Conservation (phyloP, 1,284 basidiomycete species). For the Cutaneotrichosporon dermatis region DNA sequence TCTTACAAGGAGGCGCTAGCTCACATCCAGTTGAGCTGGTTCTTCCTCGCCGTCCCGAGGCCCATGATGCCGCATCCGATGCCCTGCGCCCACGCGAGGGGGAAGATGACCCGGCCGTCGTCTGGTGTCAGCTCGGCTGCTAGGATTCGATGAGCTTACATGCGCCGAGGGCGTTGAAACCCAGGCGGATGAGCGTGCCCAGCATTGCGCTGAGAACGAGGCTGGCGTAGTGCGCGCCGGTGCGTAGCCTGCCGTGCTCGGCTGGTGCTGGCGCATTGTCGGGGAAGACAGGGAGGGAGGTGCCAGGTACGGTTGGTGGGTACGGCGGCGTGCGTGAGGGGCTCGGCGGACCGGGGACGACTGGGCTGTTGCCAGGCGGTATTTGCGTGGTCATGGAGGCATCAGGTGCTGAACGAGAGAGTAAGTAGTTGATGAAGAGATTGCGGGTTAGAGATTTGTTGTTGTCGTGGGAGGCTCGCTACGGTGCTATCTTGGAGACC, state of each 20-base stretch:
- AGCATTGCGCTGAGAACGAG: slow-evolving; percentile 72
- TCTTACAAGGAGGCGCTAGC: no score
- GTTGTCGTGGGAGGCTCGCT: no score
- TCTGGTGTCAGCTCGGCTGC: slow-evolving; percentile 21
- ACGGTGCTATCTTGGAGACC: no score
- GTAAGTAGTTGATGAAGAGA: no score
- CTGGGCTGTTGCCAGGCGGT: no score
- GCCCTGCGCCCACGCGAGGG: slow-evolving; percentile 81
- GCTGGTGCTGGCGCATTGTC: neutral
- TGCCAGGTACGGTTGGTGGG: no score
- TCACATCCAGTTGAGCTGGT: slow-evolving; percentile 65
- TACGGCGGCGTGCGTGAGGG: no score
- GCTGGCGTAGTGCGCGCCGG: slow-evolving; percentile 52
- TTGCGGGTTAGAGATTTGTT: no score
- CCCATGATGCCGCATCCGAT: slow-evolving; percentile 93
- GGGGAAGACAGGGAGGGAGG: no score
- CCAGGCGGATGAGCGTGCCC: slow-evolving; percentile 71
- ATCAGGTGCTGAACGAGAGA: no score
- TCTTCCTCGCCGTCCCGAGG: slow-evolving; percentile 62
- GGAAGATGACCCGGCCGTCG: slow-evolving; percentile 67
- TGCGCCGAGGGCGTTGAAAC: slow-evolving; percentile 61
- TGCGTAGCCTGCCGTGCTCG: slow-evolving; percentile 10
- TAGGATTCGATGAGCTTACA: slow-evolving; percentile 29
- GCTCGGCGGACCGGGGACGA: no score
- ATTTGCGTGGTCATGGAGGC: no score